Conservation (phyloP, 805 yeast genomes). For the Soucietia sequanensis region DNA sequence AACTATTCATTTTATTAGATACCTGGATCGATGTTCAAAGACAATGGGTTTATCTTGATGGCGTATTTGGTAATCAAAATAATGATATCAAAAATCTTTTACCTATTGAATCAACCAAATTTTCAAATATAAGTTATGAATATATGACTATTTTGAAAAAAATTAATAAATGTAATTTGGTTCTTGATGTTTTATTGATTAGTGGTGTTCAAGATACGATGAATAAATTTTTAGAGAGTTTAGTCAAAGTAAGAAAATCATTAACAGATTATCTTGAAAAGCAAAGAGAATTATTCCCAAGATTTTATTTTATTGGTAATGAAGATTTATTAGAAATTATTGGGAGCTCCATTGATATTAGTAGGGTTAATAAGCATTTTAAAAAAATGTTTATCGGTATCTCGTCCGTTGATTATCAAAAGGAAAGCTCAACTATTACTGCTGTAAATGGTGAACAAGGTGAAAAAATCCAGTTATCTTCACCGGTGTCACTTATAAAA, state of each 20-base stretch:
- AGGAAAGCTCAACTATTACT: conserved; percentile 29
- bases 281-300: conserved; percentile 73
- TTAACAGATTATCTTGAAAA: conserved; percentile 75
- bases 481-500: conserved; percentile 44
- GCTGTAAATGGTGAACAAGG: conserved; percentile 65
- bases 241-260: conserved; percentile 59
- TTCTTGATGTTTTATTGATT: conserved; percentile 54
- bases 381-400: conserved; percentile 74
- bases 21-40: conserved; percentile 81
- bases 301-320: conserved; percentile 87
- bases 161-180: conserved; percentile 47
- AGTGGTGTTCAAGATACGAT: conserved; percentile 49
- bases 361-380: conserved; percentile 55
- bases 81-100: conserved; percentile 60
- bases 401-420: conserved; percentile 36
- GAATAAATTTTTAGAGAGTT: conserved; percentile 52
- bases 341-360: conserved; percentile 56
- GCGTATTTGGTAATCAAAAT: conserved; percentile 59
- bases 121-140: conserved; percentile 61
- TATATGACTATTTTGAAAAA: conserved; percentile 51
- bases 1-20: conserved; percentile 53
- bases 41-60: conserved; percentile 85
- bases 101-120: conserved; percentile 69
- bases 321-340: conserved; percentile 83
- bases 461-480: conserved; percentile 48